Base-by-base conservation (phyloP, 192 early-diverging fungal genomes). In the Cladochytrium replicatum region DNA sequence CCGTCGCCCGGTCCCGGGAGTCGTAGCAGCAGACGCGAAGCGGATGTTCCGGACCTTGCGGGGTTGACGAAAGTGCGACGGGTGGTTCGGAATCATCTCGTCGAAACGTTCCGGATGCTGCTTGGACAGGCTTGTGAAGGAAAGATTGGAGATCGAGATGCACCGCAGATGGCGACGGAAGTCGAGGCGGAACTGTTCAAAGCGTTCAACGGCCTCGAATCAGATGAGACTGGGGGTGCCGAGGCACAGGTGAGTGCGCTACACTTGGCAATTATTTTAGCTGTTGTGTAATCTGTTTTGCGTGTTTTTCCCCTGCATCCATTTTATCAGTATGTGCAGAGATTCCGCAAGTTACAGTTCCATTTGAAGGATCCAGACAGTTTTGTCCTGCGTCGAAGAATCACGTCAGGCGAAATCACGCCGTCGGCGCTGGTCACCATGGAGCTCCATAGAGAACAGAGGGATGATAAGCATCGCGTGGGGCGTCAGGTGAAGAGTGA, bases 361-460 rank as follows among this genome's bases (percentile, higher is more conserved):
- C 71, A 74, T 52, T 54, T 74, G 22, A 74, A 72, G 44, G 68
- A 68, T 41, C 41, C 48, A 24, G 47, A 50, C 13, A 74, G 71
- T 32, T 15, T 38, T 0, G 45, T 50, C 13, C 57, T 74, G 6
- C 47, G 57, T 6, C 22, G 48, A 11, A 37, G 58, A 8, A 32
- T 71, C 4, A n/a, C 61, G 5, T 42, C 25, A 2, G 60, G 60
- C 1, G 61, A 15, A n/a, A 31, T 67, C 13, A 25, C 54, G 4
- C 40, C 55, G 2, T 15, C 13, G 0, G 41, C 50, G 26, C 65
- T 72, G 17, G 64, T 64, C 28, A n/a, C n/a, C n/a, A n/a, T n/a
- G n/a, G n/a, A n/a, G n/a, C n/a, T n/a, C n/a, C n/a, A n/a, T n/a
- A n/a, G n/a, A n/a, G n/a, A n/a, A n/a, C n/a, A n/a, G n/a, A n/a